Evolutionary conservation across 2,329 filamentous ascomycete species (phyloP), one percentile per base, ranked within the genome.

Genomic region (Cladophialophora psammophila): DNA sequence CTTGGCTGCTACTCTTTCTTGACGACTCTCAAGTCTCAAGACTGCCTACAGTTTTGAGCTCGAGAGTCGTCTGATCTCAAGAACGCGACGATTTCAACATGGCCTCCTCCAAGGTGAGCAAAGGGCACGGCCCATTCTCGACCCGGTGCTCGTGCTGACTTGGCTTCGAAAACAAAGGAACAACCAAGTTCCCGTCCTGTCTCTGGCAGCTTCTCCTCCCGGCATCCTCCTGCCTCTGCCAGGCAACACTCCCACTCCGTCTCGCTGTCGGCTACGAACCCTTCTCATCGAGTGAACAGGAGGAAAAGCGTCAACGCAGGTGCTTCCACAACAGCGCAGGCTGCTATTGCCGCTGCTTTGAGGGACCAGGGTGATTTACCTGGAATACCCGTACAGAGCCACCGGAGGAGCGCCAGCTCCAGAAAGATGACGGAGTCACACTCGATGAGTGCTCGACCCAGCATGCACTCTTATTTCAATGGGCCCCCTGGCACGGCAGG

Each of bases 251-350:
- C 92, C 58, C 91, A 95, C 79, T 94, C 92, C 66, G 84, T 93
- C 73, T 90, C 94, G 64, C 86, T 91, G 67, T 88, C 88, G 73
- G 88, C 91, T 66, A 87, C 94, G 76, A 94, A 94, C 82, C 82
- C 89, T 74, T 90, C 88, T 78, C 91, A 97, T 80, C 91, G 95
- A 74, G 88, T 98, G 73, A 93, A 92, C 74, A 92, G 94, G 75
- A 89, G 95, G 75, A 98, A 98, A 87, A 97, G 94, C 81, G 93
- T 96, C 77, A 89, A 87, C 77, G 93, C 92, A 68, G 90, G 88
- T 71, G 87, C 90, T 55, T 86, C 85, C 56, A 94, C 91, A 79
- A 88, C 91, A 54, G 90, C 91, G 18, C 92, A 91, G 62, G 79
- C 76, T 59, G 76, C 80, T 42, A 80, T 94, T 69, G 90, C 91